phyloP scores from a whole-genome alignment of 345 rosid genomes.

The Eucalyptus sp. region DNA sequence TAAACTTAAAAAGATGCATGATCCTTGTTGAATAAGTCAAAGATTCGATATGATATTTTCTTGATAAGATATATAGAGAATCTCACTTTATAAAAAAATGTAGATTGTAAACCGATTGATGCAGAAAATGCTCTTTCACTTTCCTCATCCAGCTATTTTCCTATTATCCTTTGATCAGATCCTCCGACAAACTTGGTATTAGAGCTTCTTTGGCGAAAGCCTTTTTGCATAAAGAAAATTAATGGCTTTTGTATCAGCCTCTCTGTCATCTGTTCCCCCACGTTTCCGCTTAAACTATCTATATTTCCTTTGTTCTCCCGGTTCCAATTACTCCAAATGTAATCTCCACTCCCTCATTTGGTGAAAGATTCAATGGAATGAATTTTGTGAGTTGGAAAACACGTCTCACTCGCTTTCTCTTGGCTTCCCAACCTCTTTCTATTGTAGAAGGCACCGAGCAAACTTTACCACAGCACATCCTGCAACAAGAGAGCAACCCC shows the following conservation, averaged over 20 bases:
- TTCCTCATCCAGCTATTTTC: not conserved
- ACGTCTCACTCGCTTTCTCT: not conserved
- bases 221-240: not conserved
- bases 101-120: too few relatives aligned
- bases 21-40: not conserved
- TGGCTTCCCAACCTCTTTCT: not conserved
- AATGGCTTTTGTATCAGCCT: not conserved
- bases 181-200: not conserved
- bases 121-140: not conserved
- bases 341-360: not conserved
- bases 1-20: not conserved
- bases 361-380: not conserved
- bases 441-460: not conserved
- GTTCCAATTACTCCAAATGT: not conserved
- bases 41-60: not conserved
- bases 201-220: not conserved
- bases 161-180: not conserved
- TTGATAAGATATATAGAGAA: not conserved
- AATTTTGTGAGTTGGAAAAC: not conserved
- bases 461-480: not conserved
- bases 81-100: too few relatives aligned
- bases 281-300: not conserved
- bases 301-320: not conserved
- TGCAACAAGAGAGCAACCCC: not conserved
- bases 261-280: not conserved